phyloP scores from a whole-genome alignment of 371 early-diverging fungal species.

The Mucor irregularis region DNA sequence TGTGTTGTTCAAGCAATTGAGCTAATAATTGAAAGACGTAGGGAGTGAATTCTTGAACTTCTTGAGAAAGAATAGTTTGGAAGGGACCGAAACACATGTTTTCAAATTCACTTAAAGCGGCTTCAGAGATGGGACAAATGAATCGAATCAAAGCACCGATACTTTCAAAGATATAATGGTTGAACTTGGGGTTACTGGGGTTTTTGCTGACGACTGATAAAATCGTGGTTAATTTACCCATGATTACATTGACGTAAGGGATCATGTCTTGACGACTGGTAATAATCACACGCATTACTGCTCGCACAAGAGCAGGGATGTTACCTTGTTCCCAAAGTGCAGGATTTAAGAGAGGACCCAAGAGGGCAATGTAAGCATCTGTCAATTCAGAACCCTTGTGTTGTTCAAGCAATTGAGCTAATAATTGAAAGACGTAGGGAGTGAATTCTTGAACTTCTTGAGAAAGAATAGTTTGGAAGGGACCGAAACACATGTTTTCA shows the following conservation, averaged over 20 bases:
- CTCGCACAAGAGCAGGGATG: conserved; percentile 92
- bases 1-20: conserved; percentile 79
- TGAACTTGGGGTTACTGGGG: conserved; percentile 97
- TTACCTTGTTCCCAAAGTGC: conserved; percentile 91
- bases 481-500: conserved; percentile 72
- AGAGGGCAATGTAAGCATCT: conserved; percentile 65
- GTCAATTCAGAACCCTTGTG: conserved; percentile 74
- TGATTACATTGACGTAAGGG: conserved; percentile 69
- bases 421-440: conserved; percentile 95
- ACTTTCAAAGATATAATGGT: conserved; percentile 94
- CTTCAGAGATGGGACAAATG: conserved; percentile 62
- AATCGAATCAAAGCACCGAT: conserved; percentile 85
- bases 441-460: conserved; percentile 91
- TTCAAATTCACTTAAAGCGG: conserved; percentile 80
- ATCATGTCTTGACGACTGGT: conserved; percentile 71
- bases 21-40: conserved; percentile 96
- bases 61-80: conserved; percentile 89
- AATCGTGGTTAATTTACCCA: conserved; percentile 73
- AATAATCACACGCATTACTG: conserved; percentile 84
- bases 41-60: conserved; percentile 89
- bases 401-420: conserved; percentile 81
- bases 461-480: conserved; percentile 90
- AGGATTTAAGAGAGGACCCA: conserved; percentile 83
- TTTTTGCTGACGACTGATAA: conserved; percentile 87
- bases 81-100: conserved; percentile 75